phyloP scores from a whole-genome alignment of 495 filamentous ascomycete genomes.

The Aspergillus coremiiformis region DNA sequence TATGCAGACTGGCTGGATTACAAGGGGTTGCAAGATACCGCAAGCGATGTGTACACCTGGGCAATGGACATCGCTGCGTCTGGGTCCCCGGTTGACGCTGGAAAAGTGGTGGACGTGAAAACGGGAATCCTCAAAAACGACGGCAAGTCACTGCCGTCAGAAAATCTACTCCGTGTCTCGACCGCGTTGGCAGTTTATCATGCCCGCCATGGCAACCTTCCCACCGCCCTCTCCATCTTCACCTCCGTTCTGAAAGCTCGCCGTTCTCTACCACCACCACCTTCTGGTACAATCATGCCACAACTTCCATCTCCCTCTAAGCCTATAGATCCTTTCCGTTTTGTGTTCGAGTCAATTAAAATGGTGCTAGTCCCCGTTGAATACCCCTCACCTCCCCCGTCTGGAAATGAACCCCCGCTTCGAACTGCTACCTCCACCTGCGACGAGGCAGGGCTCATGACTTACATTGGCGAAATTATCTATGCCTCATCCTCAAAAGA shows the following conservation, averaged over 20 bases:
- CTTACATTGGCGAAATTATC: slow-evolving; percentile 90
- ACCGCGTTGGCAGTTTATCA: slow-evolving; percentile 72
- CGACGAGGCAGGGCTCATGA: slow-evolving; percentile 77
- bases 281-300: slow-evolving; percentile 21
- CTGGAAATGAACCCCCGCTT: slow-evolving; percentile 57
- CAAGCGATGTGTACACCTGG: slow-evolving; percentile 63
- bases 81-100: slow-evolving; percentile 37
- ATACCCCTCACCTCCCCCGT: slow-evolving; percentile 57
- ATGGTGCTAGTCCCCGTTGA: slow-evolving; percentile 42
- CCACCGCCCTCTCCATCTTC: slow-evolving; percentile 71
- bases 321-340: slow-evolving; percentile 46
- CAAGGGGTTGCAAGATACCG: slow-evolving; percentile 54
- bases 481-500: slow-evolving; percentile 58
- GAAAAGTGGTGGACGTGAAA: slow-evolving; percentile 48
- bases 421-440: slow-evolving; percentile 58
- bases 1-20: slow-evolving; percentile 80
- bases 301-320: slow-evolving; percentile 47
- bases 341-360: slow-evolving; percentile 27
- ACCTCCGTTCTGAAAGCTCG: slow-evolving; percentile 76
- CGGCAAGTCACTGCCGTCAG: slow-evolving; percentile 46
- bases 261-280: slow-evolving; percentile 31
- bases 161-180: slow-evolving; percentile 64
- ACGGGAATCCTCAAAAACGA: slow-evolving; percentile 54
- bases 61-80: slow-evolving; percentile 60
- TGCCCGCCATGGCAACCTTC: slow-evolving; percentile 55